A percentile compares a stretch with the other conserved stretches of the same genome.
phyloP scores from a whole-genome alignment of 352 stramenopile species.

The Phytophthora citrophthora region DNA sequence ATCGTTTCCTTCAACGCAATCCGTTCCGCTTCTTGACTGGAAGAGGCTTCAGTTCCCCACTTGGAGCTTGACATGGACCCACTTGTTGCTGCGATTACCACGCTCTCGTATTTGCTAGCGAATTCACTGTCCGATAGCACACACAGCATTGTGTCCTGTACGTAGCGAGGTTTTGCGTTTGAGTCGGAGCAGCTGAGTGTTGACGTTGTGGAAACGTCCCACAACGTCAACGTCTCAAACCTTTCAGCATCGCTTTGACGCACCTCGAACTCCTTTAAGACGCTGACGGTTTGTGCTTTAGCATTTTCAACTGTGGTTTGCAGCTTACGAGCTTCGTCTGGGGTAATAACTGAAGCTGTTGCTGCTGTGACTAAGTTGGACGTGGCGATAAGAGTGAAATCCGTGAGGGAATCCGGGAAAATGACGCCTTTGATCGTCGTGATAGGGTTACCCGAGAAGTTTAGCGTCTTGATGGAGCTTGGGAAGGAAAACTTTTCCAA shows the following conservation, averaged over 20 bases:
- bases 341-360: conserved; percentile 17
- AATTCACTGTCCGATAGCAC: conserved; percentile 51
- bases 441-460: conserved; percentile 49
- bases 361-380: background rate
- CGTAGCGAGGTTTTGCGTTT: conserved; percentile 39
- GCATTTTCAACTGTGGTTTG: background rate
- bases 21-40: conserved; percentile 23
- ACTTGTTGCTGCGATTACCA: conserved; percentile 27
- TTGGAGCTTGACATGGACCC: conserved; percentile 19
- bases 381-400: conserved; percentile 30
- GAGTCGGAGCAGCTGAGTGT: conserved; percentile 50
- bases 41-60: conserved; percentile 18
- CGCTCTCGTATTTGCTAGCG: conserved; percentile 42
- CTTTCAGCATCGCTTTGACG: conserved; percentile 39
- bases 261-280: conserved; percentile 55
- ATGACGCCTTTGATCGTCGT: conserved; percentile 39
- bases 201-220: conserved; percentile 48
- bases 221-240: conserved; percentile 38
- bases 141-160: conserved; percentile 56
- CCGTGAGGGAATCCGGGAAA: conserved; percentile 37
- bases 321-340: conserved; percentile 17
- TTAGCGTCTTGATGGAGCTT: conserved; percentile 37
- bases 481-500: conserved; percentile 52
- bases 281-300: conserved; percentile 7
- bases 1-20: conserved; percentile 36